Conservation (phyloP, 2,329 filamentous ascomycete genomes). For the Alternaria sp. region DNA sequence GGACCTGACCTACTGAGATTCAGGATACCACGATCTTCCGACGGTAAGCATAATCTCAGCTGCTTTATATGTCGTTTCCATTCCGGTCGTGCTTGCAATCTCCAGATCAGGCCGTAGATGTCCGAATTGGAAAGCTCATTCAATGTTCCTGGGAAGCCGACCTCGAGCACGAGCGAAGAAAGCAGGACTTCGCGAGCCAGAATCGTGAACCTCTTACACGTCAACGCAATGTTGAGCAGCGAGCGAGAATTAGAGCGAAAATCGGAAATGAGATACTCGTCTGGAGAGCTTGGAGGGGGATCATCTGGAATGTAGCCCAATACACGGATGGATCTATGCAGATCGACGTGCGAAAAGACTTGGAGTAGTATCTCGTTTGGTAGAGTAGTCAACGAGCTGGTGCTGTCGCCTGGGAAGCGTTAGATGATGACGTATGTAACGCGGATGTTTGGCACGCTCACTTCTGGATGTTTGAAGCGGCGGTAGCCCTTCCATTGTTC, state of each 20-base stretch:
- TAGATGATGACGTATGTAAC: background rate
- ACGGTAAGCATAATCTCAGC: conserved; percentile 11
- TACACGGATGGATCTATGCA: conserved; percentile 6
- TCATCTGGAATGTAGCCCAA: conserved; percentile 21
- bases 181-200: conserved; percentile 12
- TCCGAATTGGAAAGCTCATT: background rate
- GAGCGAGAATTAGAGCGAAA: conserved; percentile 3
- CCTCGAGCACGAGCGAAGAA: conserved; percentile 6
- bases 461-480: background rate
- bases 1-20: rapidly evolving
- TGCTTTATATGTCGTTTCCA: conserved; percentile 10
- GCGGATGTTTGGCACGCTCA: background rate
- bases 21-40: background rate
- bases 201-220: conserved; percentile 13
- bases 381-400: conserved; percentile 2
- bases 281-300: conserved; percentile 6
- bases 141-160: background rate
- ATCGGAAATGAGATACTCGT: conserved; percentile 10
- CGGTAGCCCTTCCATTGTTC: background rate
- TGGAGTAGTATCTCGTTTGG: conserved; percentile 20
- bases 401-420: background rate
- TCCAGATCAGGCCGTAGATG: conserved; percentile 4
- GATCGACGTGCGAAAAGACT: conserved; percentile 17
- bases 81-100: conserved; percentile 3
- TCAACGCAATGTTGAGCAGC: conserved; percentile 17